Evolutionary conservation across 2,329 filamentous ascomycete species (phyloP).

Genomic region (Rhexocercosporidium sp.): DNA sequence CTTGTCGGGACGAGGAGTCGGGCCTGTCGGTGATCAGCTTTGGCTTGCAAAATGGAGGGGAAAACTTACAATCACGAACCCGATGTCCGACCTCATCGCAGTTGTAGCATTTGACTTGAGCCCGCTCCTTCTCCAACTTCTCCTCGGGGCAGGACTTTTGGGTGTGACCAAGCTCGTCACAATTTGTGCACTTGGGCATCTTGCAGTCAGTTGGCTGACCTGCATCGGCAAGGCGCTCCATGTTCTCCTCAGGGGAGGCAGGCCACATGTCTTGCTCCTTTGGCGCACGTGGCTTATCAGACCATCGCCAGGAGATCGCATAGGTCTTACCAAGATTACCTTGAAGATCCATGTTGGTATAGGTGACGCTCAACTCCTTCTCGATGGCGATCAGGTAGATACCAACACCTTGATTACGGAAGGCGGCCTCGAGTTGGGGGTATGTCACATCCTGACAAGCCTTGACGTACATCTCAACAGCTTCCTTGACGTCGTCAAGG

Average conservation of each 20-base stretch:
- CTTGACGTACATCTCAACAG: conserved; percentile 65
- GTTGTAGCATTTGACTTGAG: conserved; percentile 66
- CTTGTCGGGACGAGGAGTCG: conserved; percentile 64
- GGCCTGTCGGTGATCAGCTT: conserved; percentile 45
- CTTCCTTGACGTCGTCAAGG: conserved; percentile 66
- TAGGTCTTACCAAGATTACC: conserved; percentile 70
- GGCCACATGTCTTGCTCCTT: conserved; percentile 68
- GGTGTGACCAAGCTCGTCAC: conserved; percentile 58
- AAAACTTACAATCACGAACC: conserved; percentile 68
- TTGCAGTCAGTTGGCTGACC: conserved; percentile 67
- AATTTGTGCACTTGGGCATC: conserved; percentile 57
- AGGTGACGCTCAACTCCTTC: conserved; percentile 58
- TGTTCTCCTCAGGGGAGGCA: conserved; percentile 60
- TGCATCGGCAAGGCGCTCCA: conserved; percentile 67
- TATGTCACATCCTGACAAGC: conserved; percentile 62
- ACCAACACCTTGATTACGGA: conserved; percentile 59
- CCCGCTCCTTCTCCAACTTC: conserved; percentile 52
- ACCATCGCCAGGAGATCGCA: conserved; percentile 66
- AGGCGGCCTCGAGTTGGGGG: conserved; percentile 61
- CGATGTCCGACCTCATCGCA: conserved; percentile 69
- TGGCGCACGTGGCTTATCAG: conserved; percentile 59
- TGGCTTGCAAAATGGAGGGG: background rate
- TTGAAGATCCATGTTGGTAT: conserved; percentile 75
- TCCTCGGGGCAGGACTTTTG: conserved; percentile 66
- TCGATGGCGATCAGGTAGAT: conserved; percentile 69